Conservation (phyloP, 208 protist genomes). For the Lotmaria passim region DNA sequence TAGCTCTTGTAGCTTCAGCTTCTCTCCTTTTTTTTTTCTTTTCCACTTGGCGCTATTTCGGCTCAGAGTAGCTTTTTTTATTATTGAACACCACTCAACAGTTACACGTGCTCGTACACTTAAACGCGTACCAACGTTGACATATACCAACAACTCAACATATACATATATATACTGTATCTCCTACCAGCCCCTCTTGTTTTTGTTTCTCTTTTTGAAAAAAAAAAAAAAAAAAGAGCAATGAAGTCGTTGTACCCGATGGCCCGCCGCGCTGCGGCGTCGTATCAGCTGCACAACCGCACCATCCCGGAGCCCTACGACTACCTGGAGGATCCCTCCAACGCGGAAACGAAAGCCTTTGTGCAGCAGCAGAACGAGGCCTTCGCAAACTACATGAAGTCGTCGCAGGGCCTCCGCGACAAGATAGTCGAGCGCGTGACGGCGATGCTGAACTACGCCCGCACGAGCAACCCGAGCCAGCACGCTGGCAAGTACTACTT, state of each 20-base stretch:
- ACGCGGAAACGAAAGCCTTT: slow-evolving; percentile 88
- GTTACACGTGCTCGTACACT: too few species aligned
- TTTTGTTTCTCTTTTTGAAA: background rate
- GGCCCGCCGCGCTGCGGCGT: slow-evolving; percentile 55
- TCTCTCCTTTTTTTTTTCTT: slow-evolving; percentile 17
- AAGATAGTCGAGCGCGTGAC: slow-evolving; percentile 68
- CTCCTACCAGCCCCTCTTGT: too few species aligned
- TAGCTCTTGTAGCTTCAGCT: background rate
- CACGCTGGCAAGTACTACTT: slow-evolving; percentile 84
- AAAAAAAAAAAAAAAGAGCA: background rate
- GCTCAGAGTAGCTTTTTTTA: too few species aligned
- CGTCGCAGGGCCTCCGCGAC: slow-evolving; percentile 45
- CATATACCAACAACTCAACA: too few species aligned
- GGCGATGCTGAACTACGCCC: slow-evolving; percentile 80
- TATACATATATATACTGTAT: too few species aligned
- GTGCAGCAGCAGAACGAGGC: slow-evolving; percentile 84
- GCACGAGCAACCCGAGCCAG: slow-evolving; percentile 68
- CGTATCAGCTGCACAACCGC: slow-evolving; percentile 76
- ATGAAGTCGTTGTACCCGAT: slow-evolving; percentile 62
- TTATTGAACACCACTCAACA: too few species aligned
- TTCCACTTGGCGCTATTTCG: too few species aligned
- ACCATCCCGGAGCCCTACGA: slow-evolving; percentile 91
- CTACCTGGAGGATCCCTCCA: slow-evolving; percentile 92
- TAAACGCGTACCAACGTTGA: too few species aligned
- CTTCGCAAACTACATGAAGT: slow-evolving; percentile 72